Evolutionary conservation across 345 rosid species (phyloP).

Genomic region (Geranium rotundifolium): DNA sequence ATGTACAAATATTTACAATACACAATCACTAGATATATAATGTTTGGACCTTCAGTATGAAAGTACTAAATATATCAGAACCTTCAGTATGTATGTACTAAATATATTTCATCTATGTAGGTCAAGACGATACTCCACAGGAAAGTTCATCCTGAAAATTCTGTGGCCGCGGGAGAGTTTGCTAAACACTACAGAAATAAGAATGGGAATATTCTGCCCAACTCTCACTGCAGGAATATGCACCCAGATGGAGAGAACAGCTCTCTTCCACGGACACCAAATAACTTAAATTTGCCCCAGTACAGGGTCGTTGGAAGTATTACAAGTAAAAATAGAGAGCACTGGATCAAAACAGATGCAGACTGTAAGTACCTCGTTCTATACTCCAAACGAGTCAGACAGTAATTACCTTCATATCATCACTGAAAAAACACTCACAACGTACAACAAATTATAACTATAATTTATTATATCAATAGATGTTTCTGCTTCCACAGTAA

Average conservation of each 20-base stretch:
- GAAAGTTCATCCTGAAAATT: conserved; percentile 68
- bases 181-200: conserved; percentile 9
- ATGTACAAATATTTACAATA: background rate
- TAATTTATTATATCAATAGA: no score
- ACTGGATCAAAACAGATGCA: conserved; percentile 91
- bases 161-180: conserved; percentile 20
- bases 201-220: conserved; percentile 13
- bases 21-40: background rate
- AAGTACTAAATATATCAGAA: no score
- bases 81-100: background rate
- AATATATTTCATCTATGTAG: conserved; percentile 32
- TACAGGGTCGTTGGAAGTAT: conserved; percentile 19
- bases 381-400: background rate
- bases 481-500: background rate
- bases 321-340: conserved; percentile 37
- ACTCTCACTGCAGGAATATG: conserved; percentile 9
- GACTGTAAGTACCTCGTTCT: conserved; percentile 55
- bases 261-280: conserved; percentile 20
- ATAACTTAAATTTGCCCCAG: conserved; percentile 26
- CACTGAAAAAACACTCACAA: no score
- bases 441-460: no score
- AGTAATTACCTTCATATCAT: background rate
- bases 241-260: conserved; percentile 18
- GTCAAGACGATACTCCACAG: conserved; percentile 51
- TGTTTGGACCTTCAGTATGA: background rate